Base-by-base conservation (phyloP, 1,284 basidiomycete species). In the Acaromyces ingoldii region DNA sequence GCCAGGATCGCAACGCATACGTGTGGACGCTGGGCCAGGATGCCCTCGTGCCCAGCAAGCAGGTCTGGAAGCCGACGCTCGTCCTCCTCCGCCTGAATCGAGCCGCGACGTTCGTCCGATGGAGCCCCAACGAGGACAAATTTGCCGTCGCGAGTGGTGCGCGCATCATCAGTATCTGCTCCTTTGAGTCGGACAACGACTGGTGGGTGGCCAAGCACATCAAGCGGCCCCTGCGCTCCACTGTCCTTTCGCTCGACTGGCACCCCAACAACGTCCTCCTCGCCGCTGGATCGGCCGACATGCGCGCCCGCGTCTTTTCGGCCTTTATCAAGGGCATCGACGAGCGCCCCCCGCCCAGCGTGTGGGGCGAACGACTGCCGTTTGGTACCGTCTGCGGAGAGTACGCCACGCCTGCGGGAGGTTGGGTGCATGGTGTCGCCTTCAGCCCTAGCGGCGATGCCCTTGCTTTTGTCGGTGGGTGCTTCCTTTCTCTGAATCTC, bases 251-350 rank as follows among this genome's bases (percentile, higher is more conserved):
- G 9, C 79, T 99, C 66, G 93, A 97, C 70, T 93, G 93, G 93
- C 93, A 98, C 76, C 91, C 93, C 34, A 98, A 93, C 80, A 91
- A 91, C 71, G 89, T 98, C 9, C 81, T 98, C 10, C 83, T 98
- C 21, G 93, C 92, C 3, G 87, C 93, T 24, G 93, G 93, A 15
- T 86, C 88, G 52, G 90, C 92, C 0, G 93, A 98, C 75, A 89
- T 89, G 82, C 90, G 91, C 76, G 92, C 93, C 5, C 83, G 92
- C 22, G 95, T 99, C n/a, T 90, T 98, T 77, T 95, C 90, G 10
- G 95, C 92, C 4, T 98, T 91, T 79, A 95, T 97, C 81, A 99
- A 98, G 80, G 95, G 96, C 65, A 85, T 97, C n/a, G 93, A 99
- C 75, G 83, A 40, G 57, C 92, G 90, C 70, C 95, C 93, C 25